These are phyloP conservation scores for Calophaca sinica DNA, from an alignment of 306 rosid species.

Conservation along the genomic window DNA sequence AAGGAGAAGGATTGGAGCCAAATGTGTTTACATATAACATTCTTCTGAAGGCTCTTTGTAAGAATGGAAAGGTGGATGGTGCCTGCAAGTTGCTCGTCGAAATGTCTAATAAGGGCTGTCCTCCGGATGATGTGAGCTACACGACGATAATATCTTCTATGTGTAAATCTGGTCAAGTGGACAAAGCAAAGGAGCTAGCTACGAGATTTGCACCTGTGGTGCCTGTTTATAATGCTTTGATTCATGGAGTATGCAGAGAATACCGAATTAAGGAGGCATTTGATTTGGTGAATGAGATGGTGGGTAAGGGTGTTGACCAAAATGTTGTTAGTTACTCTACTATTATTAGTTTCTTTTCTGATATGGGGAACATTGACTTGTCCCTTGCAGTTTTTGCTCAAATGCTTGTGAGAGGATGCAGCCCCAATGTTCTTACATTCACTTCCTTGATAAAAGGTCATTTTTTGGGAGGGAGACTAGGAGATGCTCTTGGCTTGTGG, in stretches of 20 bases:
- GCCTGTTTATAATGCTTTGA: slow-evolving; percentile 83
- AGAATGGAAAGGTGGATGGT: slow-evolving; percentile 72
- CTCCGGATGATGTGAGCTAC: slow-evolving; percentile 78
- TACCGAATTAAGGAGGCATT: slow-evolving; percentile 62
- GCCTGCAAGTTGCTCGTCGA: slow-evolving; percentile 82
- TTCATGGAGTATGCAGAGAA: slow-evolving; percentile 74
- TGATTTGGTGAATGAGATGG: slow-evolving; percentile 71
- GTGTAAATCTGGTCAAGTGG: slow-evolving; percentile 66
- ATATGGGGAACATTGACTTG: slow-evolving; percentile 59
- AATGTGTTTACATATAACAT: slow-evolving; percentile 84
- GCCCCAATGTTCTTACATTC: slow-evolving; percentile 75
- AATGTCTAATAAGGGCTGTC: slow-evolving; percentile 84
- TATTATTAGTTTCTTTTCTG: slow-evolving; percentile 65
- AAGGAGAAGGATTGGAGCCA: slow-evolving; percentile 80
- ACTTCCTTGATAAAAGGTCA: slow-evolving; percentile 74
- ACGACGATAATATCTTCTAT: slow-evolving; percentile 69
- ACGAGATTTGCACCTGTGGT: slow-evolving; percentile 56
- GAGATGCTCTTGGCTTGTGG: slow-evolving; percentile 78
- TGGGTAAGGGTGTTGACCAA: slow-evolving; percentile 66
- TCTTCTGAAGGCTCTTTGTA: slow-evolving; percentile 79
- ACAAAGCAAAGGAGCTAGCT: slow-evolving; percentile 70
- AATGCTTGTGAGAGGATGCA: slow-evolving; percentile 79
- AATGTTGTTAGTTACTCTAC: slow-evolving; percentile 76
- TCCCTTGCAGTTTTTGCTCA: slow-evolving; percentile 71
- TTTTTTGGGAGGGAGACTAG: slow-evolving; percentile 58